phyloP scores from a whole-genome alignment of 116 monocot species.

The Phalaenopsis hybrid region DNA sequence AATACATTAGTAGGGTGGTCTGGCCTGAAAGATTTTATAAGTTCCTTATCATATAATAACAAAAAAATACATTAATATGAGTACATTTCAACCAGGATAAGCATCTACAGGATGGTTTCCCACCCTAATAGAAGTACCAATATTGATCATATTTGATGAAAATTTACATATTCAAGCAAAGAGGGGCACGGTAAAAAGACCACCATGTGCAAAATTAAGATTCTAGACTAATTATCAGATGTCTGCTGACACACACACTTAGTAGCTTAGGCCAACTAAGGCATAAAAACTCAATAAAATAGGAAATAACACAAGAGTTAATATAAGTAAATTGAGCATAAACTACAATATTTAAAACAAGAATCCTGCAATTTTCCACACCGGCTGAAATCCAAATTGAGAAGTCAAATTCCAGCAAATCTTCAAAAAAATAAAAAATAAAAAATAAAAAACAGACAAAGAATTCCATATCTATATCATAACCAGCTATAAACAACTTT shows the following conservation, averaged over 20 bases:
- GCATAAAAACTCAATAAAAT: no score
- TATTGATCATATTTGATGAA: background rate
- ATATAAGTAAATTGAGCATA: background rate
- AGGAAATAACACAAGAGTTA: no score
- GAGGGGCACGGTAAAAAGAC: background rate
- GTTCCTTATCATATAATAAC: background rate
- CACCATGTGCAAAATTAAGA: background rate
- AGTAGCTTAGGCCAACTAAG: no score
- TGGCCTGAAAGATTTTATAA: slow-evolving; percentile 28
- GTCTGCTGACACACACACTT: no score
- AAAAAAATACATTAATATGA: background rate
- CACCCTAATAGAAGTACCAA: background rate
- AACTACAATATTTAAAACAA: background rate
- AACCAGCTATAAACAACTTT: no score
- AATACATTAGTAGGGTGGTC: slow-evolving; percentile 52
- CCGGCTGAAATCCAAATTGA: background rate
- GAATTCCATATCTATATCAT: no score
- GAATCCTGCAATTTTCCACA: background rate
- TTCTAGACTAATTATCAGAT: no score
- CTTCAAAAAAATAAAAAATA: background rate
- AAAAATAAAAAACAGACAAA: no score
- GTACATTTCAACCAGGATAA: no score
- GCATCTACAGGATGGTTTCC: background rate
- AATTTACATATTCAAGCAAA: background rate
- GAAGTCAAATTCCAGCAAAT: background rate